Evolutionary conservation across 129 eudicot genomes (phyloP).

Genomic region (Logfia minima): DNA sequence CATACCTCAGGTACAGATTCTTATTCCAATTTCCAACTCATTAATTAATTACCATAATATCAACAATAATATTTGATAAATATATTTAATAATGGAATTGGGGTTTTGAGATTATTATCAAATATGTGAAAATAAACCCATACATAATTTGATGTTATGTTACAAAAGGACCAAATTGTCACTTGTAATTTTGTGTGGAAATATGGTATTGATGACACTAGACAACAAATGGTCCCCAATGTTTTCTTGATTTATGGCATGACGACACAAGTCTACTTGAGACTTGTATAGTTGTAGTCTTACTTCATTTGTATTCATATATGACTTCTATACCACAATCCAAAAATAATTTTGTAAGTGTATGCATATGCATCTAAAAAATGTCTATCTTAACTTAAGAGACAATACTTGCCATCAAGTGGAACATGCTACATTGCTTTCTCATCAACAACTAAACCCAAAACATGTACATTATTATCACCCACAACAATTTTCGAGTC

Average conservation of each 20-base stretch:
- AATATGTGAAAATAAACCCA: neutral
- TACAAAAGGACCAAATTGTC: constrained; percentile 21
- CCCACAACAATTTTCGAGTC: constrained; percentile 27
- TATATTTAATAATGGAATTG: neutral
- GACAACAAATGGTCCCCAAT: constrained; percentile 32
- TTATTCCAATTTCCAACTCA: neutral
- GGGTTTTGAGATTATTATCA: neutral
- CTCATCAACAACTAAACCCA: constrained; percentile 37
- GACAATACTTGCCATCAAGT: constrained; percentile 22
- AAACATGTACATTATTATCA: constrained; percentile 19
- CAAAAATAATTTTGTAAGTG: constrained; percentile 13
- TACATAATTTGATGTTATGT: constrained; percentile 3
- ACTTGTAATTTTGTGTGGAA: constrained; percentile 29
- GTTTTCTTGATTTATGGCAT: constrained; percentile 20
- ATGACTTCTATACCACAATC: constrained; percentile 21
- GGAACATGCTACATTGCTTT: constrained; percentile 40
- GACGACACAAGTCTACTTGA: constrained; percentile 31
- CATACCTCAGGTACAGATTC: constrained; percentile 30
- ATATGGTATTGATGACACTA: neutral
- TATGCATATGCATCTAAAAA: constrained; percentile 9
- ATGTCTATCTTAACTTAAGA: neutral
- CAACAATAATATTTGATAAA: neutral
- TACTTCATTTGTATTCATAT: constrained; percentile 29
- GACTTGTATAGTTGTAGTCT: constrained; percentile 19
- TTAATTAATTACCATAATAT: neutral